Evolutionary conservation across 2,329 filamentous ascomycete species (phyloP), one percentile per base, ranked within the genome.

Genomic region (Incumbomyces delicatus): DNA sequence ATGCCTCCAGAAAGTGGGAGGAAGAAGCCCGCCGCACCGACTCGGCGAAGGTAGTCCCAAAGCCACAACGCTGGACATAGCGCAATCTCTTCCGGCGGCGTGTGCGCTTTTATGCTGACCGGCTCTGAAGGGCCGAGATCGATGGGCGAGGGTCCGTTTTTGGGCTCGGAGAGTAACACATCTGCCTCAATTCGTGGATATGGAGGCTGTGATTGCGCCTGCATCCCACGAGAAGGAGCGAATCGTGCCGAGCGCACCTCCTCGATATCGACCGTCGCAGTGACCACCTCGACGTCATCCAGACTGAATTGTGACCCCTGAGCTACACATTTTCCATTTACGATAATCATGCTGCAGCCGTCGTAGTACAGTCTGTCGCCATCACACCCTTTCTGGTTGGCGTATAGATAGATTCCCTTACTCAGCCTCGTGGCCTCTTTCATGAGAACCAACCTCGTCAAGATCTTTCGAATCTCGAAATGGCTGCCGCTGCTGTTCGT

Each of bases 401-500:
- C 69, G 58, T 85, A 85, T 32, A 80, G 57, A 49, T 72, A 72
- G 30, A 72, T 66, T 27, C 70, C 70, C 60, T 68, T 53, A 27
- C 44, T 46, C 11, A 46, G 29, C 17, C 44, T n/a, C 32, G 83
- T 87, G 0, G 79, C 80, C 55, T 85, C 75, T 1, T 69, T 67
- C 45, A 87, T 87, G 4, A 88, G 65, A 4, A 77, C 72, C 22
- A 87, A 66, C 1, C 81, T 68, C 0, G 69, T 76, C 48, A 81
- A 66, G 0, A 87, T 72, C 61, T 87, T 87, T 14, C 80, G 69
- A 7, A 87, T 64, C 54, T 80, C 75, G 57, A 80, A 78, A 60
- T 90, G 85, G 11, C 73, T 79, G 6, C 80, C 84, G 44, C 74
- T 80, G 2, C 74, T 78, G 62, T 90, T 90, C 7, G 78, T 78